Evolutionary conservation across 345 rosid genomes (phyloP).

Genomic region (Aquilaria yunnanensis): DNA sequence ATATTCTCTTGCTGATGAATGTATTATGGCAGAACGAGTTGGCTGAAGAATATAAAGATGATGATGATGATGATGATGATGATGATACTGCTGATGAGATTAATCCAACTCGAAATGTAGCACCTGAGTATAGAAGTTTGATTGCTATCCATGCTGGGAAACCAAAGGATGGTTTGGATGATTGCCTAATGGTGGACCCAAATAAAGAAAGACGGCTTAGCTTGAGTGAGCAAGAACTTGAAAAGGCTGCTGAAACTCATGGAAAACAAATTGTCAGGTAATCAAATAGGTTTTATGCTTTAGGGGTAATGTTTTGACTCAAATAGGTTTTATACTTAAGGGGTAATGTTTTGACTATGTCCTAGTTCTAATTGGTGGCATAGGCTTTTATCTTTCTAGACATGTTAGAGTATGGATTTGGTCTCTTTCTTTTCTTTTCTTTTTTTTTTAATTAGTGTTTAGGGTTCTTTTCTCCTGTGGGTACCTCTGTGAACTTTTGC

Average conservation of each 20-base stretch:
- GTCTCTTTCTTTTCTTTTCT: background rate
- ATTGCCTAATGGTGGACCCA: slow-evolving; percentile 42
- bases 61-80: slow-evolving; percentile 31
- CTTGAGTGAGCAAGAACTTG: slow-evolving; percentile 56
- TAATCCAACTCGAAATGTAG: slow-evolving; percentile 27
- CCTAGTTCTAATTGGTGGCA: background rate
- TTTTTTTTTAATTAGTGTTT: too few species aligned
- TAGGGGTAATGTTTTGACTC: too few species aligned
- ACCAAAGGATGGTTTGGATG: slow-evolving; percentile 53
- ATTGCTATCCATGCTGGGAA: too few species aligned
- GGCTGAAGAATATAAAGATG: slow-evolving; percentile 24
- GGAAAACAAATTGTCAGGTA: slow-evolving; percentile 53
- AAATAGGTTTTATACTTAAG: too few species aligned
- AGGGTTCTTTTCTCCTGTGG: too few species aligned
- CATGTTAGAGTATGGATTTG: background rate
- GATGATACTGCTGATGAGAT: too few species aligned
- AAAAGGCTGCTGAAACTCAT: slow-evolving; percentile 38
- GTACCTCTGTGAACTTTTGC: too few species aligned
- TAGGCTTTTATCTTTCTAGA: background rate
- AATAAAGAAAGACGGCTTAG: slow-evolving; percentile 61
- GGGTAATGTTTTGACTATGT: too few species aligned
- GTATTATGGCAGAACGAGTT: slow-evolving; percentile 28
- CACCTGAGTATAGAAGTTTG: slow-evolving; percentile 33
- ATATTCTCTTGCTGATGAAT: slow-evolving; percentile 11
- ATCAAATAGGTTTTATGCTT: too few species aligned